Evolutionary conservation across 1,284 basidiomycete genomes (phyloP), one percentile per base, ranked within the genome.

Genomic region (Nidula niveotomentosa): DNA sequence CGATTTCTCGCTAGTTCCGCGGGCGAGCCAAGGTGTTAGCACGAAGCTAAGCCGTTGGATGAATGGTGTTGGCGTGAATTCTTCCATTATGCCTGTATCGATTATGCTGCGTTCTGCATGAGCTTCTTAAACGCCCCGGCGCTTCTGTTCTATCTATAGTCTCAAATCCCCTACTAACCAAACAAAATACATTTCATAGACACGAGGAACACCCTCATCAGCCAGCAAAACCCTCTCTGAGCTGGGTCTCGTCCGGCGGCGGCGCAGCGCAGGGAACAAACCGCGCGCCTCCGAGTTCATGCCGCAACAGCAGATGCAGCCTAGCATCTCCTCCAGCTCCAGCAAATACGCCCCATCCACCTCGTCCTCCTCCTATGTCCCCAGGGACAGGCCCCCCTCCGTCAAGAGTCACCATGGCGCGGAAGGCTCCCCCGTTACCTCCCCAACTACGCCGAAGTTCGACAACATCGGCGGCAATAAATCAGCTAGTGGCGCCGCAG

Each of bases 251-350:
- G 56, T 66, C 35, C 64, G 67, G 36, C 65, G 67, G 44, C 65
- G 74, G 46, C 72, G 70, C 52, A 74, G 74, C 52, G 71, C 69
- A 4, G 69, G 69, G 3, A 65, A 64, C 23, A 72, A 71, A 52
- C 45, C 60, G 15, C 62, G 58, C 45, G 60, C 63, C n/a, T 56
- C 55, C 30, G 44, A 15, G 30, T 6, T 6, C 56, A 51, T 48
- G 35, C 53, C 48, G 37, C 52, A 54, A 10, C 55, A 37, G 49
- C 49, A 47, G 49, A 48, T 6, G 30, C 30, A 30, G 30, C 30
- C 30, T 6, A 30, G 30, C 30, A 30, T 30, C 30, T 30, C 33
- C 48, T 46, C 34, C 47, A 43, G 30, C 49, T 41, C 51, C 53
- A 36, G 30, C 52, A 45, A 36, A 43, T 13, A 56, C 58, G 10